Conservation (phyloP, 768 basidiomycete species). For the Suillus sp. region DNA sequence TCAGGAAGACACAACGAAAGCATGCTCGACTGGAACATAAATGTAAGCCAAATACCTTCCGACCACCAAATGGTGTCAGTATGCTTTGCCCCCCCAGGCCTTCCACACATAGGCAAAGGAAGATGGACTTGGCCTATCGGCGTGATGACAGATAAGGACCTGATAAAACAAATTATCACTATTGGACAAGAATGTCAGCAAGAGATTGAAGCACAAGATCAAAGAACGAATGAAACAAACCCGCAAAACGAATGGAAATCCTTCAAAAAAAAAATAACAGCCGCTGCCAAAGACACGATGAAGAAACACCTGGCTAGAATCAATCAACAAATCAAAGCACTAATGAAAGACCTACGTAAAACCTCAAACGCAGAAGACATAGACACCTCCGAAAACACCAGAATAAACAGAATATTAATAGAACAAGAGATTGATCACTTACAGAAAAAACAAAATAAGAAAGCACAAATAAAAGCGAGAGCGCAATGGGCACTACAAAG, state of each 20-base stretch:
- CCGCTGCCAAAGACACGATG: fast-evolving
- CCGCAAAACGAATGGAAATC: neutral
- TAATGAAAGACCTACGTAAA: neutral
- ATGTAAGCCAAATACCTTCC: neutral
- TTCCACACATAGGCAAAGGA: neutral
- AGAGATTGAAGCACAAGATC: too few species aligned
- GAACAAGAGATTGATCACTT: neutral
- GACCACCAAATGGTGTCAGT: neutral
- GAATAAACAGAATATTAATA: neutral
- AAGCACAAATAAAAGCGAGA: neutral
- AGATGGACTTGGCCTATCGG: neutral
- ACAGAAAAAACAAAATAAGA: neutral
- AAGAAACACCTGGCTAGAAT: neutral
- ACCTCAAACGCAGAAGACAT: fast-evolving
- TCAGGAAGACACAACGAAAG: neutral
- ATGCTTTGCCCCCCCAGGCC: neutral
- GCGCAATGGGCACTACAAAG: neutral
- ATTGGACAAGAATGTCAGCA: neutral
- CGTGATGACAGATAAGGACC: neutral
- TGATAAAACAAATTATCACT: neutral
- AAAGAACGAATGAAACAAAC: too few species aligned
- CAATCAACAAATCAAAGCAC: fast-evolving
- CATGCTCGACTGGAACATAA: neutral
- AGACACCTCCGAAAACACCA: neutral
- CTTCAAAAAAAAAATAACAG: neutral